Evolutionary conservation across 2,329 filamentous ascomycete species (phyloP).

Genomic region (Blumeria graminis): DNA sequence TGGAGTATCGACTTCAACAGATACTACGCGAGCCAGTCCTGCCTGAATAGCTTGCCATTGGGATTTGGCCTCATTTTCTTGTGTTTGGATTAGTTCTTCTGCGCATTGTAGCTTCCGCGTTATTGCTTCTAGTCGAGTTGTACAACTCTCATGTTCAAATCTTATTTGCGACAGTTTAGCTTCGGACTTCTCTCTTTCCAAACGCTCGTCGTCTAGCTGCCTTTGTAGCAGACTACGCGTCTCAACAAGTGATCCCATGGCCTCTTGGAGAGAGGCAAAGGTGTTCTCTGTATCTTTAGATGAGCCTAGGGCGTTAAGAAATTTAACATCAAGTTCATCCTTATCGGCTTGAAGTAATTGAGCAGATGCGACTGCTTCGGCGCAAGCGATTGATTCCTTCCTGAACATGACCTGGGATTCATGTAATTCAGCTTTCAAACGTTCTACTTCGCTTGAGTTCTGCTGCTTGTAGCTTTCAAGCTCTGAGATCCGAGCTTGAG

Average conservation of each 20-base stretch:
- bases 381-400: slow-evolving; percentile 54
- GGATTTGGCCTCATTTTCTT: slow-evolving; percentile 66
- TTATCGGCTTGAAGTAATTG: slow-evolving; percentile 72
- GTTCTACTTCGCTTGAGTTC: slow-evolving; percentile 64
- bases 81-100: slow-evolving; percentile 68
- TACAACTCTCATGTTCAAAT: slow-evolving; percentile 59
- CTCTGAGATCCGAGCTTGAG: slow-evolving; percentile 61
- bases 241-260: slow-evolving; percentile 54
- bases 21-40: slow-evolving; percentile 51
- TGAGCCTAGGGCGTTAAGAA: slow-evolving; percentile 40
- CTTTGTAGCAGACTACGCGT: slow-evolving; percentile 55
- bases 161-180: slow-evolving; percentile 52
- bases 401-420: slow-evolving; percentile 52
- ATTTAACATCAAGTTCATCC: slow-evolving; percentile 44
- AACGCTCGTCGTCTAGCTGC: slow-evolving; percentile 62
- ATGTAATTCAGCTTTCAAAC: slow-evolving; percentile 65
- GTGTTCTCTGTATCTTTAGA: slow-evolving; percentile 46
- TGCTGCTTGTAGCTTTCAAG: slow-evolving; percentile 67
- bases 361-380: slow-evolving; percentile 51
- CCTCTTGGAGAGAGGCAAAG: slow-evolving; percentile 51
- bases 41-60: slow-evolving; percentile 64
- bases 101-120: slow-evolving; percentile 58
- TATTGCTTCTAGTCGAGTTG: slow-evolving; percentile 49
- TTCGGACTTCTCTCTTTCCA: slow-evolving; percentile 51
- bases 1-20: slow-evolving; percentile 15